Evolutionary conservation across 371 early-diverging fungal genomes (phyloP).

Genomic region (Mortierella sp.): DNA sequence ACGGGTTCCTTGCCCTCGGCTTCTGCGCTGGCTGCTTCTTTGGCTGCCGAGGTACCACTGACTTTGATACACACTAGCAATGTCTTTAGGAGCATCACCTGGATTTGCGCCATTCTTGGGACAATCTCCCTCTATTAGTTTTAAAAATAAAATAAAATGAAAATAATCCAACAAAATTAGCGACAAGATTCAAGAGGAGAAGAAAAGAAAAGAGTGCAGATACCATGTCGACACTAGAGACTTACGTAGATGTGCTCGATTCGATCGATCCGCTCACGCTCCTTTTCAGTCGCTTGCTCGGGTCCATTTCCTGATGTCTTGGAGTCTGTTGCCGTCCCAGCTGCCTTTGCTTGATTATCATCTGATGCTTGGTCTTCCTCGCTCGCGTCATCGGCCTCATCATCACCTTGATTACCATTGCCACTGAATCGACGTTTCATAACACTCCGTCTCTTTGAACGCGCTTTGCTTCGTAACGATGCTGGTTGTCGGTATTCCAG

Average conservation of each 20-base stretch:
- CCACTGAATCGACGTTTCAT: conserved; percentile 18
- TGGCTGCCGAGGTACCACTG: conserved; percentile 32
- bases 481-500: conserved; percentile 36
- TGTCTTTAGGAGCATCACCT: conserved; percentile 48
- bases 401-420: conserved; percentile 10
- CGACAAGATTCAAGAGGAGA: neutral
- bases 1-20: conserved; percentile 33
- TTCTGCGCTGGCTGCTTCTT: conserved; percentile 34
- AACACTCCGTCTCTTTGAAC: conserved; percentile 24
- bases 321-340: neutral
- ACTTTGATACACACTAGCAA: conserved; percentile 48
- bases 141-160: neutral
- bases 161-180: neutral
- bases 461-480: conserved; percentile 20
- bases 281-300: conserved; percentile 27
- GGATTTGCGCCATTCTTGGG: conserved; percentile 50
- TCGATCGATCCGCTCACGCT: conserved; percentile 44
- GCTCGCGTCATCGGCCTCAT: conserved; percentile 2
- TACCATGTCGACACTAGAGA: neutral
- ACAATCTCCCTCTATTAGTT: conserved; percentile 35
- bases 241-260: conserved; percentile 50
- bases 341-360: neutral
- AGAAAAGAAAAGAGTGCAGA: neutral
- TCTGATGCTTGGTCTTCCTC: conserved; percentile 3
- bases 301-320: conserved; percentile 5